Conservation (phyloP, 2,329 filamentous ascomycete species). For the Ophiostoma perfectum region DNA sequence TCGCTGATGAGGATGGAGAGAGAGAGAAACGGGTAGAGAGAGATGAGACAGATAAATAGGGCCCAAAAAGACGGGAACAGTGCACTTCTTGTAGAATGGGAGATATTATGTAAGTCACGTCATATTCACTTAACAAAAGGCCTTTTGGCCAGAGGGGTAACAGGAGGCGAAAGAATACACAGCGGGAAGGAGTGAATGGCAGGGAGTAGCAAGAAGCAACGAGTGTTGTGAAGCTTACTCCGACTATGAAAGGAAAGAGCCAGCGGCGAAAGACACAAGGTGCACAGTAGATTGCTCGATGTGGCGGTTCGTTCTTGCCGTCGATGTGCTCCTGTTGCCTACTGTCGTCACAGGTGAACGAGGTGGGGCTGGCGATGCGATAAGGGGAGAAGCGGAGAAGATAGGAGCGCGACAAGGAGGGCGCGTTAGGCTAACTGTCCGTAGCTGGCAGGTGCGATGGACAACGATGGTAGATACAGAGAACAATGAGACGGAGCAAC, state of each 20-base stretch:
- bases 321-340: conserved; percentile 15
- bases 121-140: conserved; percentile 23
- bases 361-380: conserved; percentile 11
- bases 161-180: conserved; percentile 8
- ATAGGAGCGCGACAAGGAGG: neutral
- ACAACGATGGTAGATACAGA: neutral
- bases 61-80: conserved; percentile 16
- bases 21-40: conserved; percentile 11
- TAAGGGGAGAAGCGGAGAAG: conserved; percentile 16
- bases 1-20: conserved; percentile 21
- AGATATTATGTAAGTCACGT: conserved; percentile 22
- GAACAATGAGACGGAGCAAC: neutral
- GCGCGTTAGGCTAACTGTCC: neutral
- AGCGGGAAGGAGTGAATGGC: conserved; percentile 8
- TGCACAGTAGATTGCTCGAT: neutral
- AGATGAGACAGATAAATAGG: neutral
- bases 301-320: conserved; percentile 6
- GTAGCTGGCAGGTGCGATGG: neutral
- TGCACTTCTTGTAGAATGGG: conserved; percentile 16
- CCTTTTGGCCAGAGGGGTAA: conserved; percentile 11
- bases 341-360: conserved; percentile 4
- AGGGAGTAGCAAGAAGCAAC: neutral
- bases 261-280: neutral
- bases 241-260: conserved; percentile 2
- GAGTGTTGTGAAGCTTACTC: conserved; percentile 14